These are phyloP conservation scores for Colletotrichum caudatum DNA, from an alignment of 2,329 filamentous ascomycete genomes.

Conservation along the genomic window DNA sequence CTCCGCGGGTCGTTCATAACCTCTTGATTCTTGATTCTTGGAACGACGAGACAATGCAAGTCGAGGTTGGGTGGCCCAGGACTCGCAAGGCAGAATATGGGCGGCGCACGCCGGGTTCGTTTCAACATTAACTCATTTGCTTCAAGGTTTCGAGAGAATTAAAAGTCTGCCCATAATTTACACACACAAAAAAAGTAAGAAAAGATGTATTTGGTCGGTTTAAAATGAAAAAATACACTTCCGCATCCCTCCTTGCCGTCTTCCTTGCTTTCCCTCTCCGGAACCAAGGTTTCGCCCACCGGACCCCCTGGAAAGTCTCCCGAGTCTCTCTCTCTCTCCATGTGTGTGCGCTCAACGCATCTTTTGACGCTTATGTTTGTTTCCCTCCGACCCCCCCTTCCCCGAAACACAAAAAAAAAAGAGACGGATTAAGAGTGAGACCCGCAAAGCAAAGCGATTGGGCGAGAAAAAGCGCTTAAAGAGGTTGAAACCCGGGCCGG, in stretches of 20 bases:
- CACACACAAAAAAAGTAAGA: slow-evolving; percentile 23
- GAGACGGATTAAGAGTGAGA: slow-evolving; percentile 26
- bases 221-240: neutral
- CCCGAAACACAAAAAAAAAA: neutral
- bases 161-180: slow-evolving; percentile 11
- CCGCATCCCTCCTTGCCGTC: slow-evolving; percentile 9
- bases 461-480: slow-evolving; percentile 12
- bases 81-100: too few relatives aligned
- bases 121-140: slow-evolving; percentile 19
- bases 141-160: slow-evolving; percentile 14
- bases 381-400: neutral
- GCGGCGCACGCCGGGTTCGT: too few relatives aligned
- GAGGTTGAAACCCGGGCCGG: slow-evolving; percentile 14
- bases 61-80: too few relatives aligned
- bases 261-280: neutral
- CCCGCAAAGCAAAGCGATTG: slow-evolving; percentile 11
- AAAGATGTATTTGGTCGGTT: slow-evolving; percentile 27
- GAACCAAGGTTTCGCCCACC: neutral
- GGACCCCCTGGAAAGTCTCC: neutral
- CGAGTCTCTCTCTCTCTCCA: neutral
- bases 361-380: neutral
- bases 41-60: neutral
- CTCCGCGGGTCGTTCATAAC: neutral
- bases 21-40: too few relatives aligned
- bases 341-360: slow-evolving; percentile 8